phyloP scores from a whole-genome alignment of 176 grass and related monocot species.

The Echinochloa phyllopogon region DNA sequence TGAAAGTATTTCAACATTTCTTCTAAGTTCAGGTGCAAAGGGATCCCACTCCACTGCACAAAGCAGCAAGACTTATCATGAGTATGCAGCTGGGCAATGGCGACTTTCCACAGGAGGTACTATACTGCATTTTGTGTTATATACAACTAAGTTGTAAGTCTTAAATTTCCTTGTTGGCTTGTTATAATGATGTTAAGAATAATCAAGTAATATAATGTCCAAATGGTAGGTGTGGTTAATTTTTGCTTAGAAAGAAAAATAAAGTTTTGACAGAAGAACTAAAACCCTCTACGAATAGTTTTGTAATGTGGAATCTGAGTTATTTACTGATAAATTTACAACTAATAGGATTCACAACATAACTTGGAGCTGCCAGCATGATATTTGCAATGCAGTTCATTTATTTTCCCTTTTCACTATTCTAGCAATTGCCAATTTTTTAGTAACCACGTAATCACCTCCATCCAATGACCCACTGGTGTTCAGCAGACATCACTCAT shows the following conservation, averaged over 20 bases:
- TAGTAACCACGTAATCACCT: background rate
- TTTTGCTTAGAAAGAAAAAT: background rate
- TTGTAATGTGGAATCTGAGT: background rate
- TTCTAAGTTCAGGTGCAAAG: slow-evolving; percentile 50
- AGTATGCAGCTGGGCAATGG: slow-evolving; percentile 64
- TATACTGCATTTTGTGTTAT: slow-evolving; percentile 1
- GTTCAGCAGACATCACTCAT: background rate
- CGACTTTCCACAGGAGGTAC: slow-evolving; percentile 80
- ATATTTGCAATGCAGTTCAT: background rate
- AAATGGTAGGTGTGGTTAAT: background rate
- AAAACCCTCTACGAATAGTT: background rate
- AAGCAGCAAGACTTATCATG: slow-evolving; percentile 64
- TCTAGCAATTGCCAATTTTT: background rate
- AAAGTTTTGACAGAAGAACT: background rate
- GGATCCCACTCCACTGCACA: slow-evolving; percentile 66
- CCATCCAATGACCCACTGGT: slow-evolving; percentile 25
- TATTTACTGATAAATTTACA: background rate
- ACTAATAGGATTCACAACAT: background rate
- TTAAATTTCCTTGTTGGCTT: slow-evolving; percentile 4
- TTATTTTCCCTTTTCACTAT: background rate
- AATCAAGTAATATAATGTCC: background rate
- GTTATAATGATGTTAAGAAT: background rate
- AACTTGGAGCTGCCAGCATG: background rate
- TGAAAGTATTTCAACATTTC: slow-evolving; percentile 17
- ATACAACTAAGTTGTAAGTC: background rate